Evolutionary conservation across 1,139 yeast species (phyloP), one percentile per base, ranked within the genome.

Genomic region (Nakaseomyces delphensis): DNA sequence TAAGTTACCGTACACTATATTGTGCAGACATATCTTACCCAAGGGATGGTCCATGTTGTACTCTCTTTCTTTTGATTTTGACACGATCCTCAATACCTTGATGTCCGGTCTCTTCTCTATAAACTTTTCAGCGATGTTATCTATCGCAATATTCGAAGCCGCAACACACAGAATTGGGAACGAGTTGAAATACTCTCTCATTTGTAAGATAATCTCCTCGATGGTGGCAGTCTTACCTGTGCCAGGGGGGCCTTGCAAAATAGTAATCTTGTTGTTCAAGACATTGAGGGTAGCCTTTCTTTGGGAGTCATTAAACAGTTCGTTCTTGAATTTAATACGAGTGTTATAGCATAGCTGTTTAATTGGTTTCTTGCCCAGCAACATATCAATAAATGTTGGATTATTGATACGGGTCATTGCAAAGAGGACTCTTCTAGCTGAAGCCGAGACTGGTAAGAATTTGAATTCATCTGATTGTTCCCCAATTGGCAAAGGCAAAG

Each of bases 111-210:
- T 74, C 33, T 70, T 68, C 3, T 64, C 64, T 56, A 76, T 56
- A 46, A 80, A 65, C 53, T 80, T 79, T 53, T 80, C 87, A 0
- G 86, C 87, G 59, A 80, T 79, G 52, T 80, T 80, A 56, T 80
- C 89, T 53, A 80, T 79, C 2, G 89, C 87, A 56, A 80, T 77
- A 54, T 80, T 80, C 0, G 86, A 79, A 0, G 85, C 83, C 0
- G 89, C 87, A 42, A 79, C 85, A 42, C 81, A 85, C 45, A 79
- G 65, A 33, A 80, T 77, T 2, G 89, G 87, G 52, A 66, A 75
- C 0, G 79, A 72, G 50, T 74, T 70, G 49, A 76, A 65, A 41
- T 74, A 72, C 35, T 70, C 71, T 35, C 78, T 64, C 47, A 80
- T 63, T 56, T 80, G 85, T 44, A 77, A 62, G 46, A 81, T 76